Base-by-base conservation (phyloP, 2,329 filamentous ascomycete species). In the Epicoccum sorghinum region DNA sequence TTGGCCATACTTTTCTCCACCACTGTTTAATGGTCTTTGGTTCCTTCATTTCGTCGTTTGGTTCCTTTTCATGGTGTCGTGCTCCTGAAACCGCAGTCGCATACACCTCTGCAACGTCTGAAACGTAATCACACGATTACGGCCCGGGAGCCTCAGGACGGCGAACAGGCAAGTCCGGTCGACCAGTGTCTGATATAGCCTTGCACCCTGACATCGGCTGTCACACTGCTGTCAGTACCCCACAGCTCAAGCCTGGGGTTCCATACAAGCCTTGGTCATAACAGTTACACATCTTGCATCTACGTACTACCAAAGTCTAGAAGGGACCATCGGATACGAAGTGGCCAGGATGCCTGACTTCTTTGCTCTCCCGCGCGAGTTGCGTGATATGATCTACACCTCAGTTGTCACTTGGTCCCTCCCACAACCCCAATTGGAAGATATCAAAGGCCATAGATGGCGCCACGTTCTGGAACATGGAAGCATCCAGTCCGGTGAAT, bases 381-480 rank as follows among this genome's bases (percentile, higher is more conserved):
- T 74, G 39, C 65, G 71, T 13, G 71, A 74, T 36, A 61, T 69
- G 57, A 67, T 74, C 33, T 73, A 73, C 55, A 58, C 51, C 32
- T 62, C 63, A 23, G 39, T 73, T 25, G 45, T 74, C 25, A 67
- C 65, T 12, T 57, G 55, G 25, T 59, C 63, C 37, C 57, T 60
- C 24, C 62, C 66, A 7, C 53, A 51, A 22, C 69, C 71, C 8
- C 45, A 41, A 3, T 43, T 61, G 13, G 48, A 58, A 25, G 60
- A 69, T 12, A 62, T 58, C 12, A 52, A 63, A 38, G 41, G 37
- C 58, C 55, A 55, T 23, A 59, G 27, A 60, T 64, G 40, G 54
- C 42, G 42, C 60, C 47, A 59, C 23, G 30, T 70, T 40, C 41
- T 57, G 55, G 55, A 60, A 30, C 57, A 59, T 7, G 49, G 48